Base-by-base conservation (phyloP, 805 yeast genomes). In the Wickerhamiella dianesei region DNA sequence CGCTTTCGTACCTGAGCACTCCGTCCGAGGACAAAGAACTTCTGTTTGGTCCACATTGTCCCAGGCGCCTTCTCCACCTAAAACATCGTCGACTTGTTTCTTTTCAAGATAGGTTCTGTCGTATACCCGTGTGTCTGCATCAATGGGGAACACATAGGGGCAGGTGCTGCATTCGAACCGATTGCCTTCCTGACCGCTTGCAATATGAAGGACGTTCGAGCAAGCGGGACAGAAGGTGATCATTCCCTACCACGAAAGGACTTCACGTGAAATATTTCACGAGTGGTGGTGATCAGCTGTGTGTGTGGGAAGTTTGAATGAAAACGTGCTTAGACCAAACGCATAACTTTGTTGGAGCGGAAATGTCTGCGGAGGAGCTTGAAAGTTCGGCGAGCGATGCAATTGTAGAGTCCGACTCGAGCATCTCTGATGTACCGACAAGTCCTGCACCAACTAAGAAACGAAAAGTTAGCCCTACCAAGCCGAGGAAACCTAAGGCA, bases 1-100 rank as follows among this genome's bases (percentile, higher is more conserved):
- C 0, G 98, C 98, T 64, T 86, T 85, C 54, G 77, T 82, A 53
- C 81, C 80, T 37, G 85, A 94, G 69, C 98, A 92, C 2, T 70
- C 60, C 48, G 85, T 95, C 40, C 77, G 71, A 3, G 96, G 96
- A 70, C 98, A 89, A 62, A 89, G 94, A 0, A 89, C 85, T 1
- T 79, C 71, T 0, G 97, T 92, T 62, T 92, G 96, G 61, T 92
- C 98, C 21, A 92, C 98, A 60, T 92, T 89, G 63, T 89, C 97
- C 98, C 98, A 92, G 1, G 96, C 94, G 25, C 95, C 96, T 51
- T 79, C 92, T 35, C 95, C 95, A 48, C 98, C 98, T 16, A 92
- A 72, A 12, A 92, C 95, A 67, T 89, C 98, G 64, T 92, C 98
- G 2, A 92, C 89, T 54, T 86, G 82, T 59, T 92, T 92, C 61